These are phyloP conservation scores for Cystoderma amianthinum DNA, from an alignment of 768 basidiomycete genomes.

Conservation along the genomic window DNA sequence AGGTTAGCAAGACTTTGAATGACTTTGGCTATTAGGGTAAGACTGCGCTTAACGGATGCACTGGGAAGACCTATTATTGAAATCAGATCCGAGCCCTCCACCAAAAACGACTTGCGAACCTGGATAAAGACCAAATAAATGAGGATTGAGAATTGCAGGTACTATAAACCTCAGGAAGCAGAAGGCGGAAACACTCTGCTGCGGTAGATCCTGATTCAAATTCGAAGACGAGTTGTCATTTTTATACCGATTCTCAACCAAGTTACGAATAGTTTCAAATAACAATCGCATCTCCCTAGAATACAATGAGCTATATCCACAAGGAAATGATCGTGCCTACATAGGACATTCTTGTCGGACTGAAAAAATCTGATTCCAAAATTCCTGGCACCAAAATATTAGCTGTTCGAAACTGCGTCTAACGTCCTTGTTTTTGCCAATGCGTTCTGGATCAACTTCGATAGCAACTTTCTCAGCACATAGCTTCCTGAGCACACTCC, in stretches of 20 bases:
- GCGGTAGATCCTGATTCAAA: constrained; percentile 54
- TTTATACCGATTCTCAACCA: constrained; percentile 64
- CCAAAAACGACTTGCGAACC: constrained; percentile 36
- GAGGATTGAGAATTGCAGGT: constrained; percentile 85
- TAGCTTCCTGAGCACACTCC: constrained; percentile 59
- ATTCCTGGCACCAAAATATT: constrained; percentile 70
- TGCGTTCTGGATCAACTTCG: constrained; percentile 75
- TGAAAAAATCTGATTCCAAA: constrained; percentile 79
- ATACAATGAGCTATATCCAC: constrained; percentile 5
- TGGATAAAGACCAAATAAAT: constrained; percentile 72
- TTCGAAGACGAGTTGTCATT: constrained; percentile 31
- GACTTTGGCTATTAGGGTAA: constrained; percentile 84
- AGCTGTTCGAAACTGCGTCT: constrained; percentile 65
- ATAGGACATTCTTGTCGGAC: constrained; percentile 67
- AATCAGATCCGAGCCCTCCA: not conserved
- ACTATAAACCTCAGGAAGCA: constrained; percentile 87
- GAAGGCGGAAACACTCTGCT: constrained; percentile 85
- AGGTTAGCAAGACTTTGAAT: constrained; percentile 86
- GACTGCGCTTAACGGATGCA: constrained; percentile 63
- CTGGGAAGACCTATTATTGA: constrained; percentile 53
- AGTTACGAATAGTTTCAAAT: constrained; percentile 61
- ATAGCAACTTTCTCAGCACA: constrained; percentile 70
- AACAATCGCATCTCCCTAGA: constrained; percentile 65
- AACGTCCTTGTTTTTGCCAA: constrained; percentile 54
- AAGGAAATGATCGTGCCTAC: constrained; percentile 34